A percentile compares a stretch with the other conserved stretches of the same genome.
phyloP scores from a whole-genome alignment of 2,329 filamentous ascomycete species.

The Neofusicoccum cordaticola region DNA sequence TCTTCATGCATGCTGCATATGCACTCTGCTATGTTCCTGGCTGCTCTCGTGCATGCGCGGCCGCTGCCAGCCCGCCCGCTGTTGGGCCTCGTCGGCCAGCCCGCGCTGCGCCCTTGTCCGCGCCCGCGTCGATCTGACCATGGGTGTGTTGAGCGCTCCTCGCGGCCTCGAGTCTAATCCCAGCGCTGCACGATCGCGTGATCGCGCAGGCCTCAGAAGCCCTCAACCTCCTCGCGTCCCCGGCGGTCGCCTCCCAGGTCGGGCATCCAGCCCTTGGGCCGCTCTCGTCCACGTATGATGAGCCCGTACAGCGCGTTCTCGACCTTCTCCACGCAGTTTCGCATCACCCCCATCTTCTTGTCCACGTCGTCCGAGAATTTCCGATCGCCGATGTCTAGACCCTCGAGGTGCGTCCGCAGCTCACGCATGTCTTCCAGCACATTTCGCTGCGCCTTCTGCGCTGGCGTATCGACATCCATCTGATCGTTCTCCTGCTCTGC shows the following conservation, averaged over 20 bases:
- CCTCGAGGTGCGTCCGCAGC: constrained; percentile 73
- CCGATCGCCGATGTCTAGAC: constrained; percentile 58
- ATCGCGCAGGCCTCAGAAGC: constrained; percentile 26
- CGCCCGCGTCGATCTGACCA: constrained; percentile 3
- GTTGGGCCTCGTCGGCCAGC: not conserved
- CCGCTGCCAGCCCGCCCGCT: not conserved
- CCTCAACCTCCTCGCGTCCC: constrained; percentile 41
- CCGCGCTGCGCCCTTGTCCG: not conserved
- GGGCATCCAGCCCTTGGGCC: constrained; percentile 88
- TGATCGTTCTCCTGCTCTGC: constrained; percentile 24
- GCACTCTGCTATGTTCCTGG: not conserved
- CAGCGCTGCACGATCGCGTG: not conserved
- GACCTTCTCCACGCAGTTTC: constrained; percentile 86
- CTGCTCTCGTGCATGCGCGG: not conserved
- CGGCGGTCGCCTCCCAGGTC: constrained; percentile 56
- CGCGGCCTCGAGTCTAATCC: not conserved
- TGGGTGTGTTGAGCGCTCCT: constrained; percentile 5
- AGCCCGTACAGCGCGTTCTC: constrained; percentile 87
- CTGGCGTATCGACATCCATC: constrained; percentile 36
- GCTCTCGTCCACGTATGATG: constrained; percentile 79
- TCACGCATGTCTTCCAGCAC: constrained; percentile 80
- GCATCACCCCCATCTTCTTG: constrained; percentile 84
- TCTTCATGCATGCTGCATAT: constrained; percentile 13
- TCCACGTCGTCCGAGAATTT: constrained; percentile 62
- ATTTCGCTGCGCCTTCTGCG: constrained; percentile 49